phyloP scores from a whole-genome alignment of 805 yeast genomes.

The Kazachstania africana region DNA sequence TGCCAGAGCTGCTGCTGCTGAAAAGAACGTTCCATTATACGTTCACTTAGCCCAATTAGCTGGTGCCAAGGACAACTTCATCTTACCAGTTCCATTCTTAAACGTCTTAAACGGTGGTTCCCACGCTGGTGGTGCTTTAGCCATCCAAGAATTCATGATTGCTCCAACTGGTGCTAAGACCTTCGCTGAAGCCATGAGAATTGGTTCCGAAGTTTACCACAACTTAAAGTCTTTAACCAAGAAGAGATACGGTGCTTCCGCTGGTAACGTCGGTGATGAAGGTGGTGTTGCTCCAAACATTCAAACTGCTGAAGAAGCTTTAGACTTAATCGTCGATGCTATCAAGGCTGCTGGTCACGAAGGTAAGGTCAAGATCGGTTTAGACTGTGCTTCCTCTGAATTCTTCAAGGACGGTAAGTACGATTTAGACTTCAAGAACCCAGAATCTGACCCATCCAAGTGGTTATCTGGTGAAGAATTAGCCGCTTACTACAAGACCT shows the following conservation, averaged over 20 bases:
- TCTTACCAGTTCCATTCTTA: constrained; percentile 97
- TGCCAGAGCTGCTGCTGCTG: constrained; percentile 98
- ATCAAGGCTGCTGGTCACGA: constrained; percentile 92
- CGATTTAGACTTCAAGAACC: constrained; percentile 98
- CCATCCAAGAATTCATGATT: constrained; percentile 99
- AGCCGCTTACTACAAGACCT: constrained; percentile 69
- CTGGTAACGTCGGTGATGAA: constrained; percentile 99
- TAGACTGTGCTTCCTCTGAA: constrained; percentile 96
- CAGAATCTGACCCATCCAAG: constrained; percentile 78
- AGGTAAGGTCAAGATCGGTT: constrained; percentile 83
- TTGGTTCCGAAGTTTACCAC: constrained; percentile 98
- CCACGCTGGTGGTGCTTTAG: constrained; percentile 99
- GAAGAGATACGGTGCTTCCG: constrained; percentile 93
- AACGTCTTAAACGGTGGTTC: constrained; percentile 99
- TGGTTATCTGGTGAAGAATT: constrained; percentile 85
- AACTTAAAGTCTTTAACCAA: constrained; percentile 83
- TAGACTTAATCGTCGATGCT: constrained; percentile 84
- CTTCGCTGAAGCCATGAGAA: constrained; percentile 92
- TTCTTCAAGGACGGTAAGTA: constrained; percentile 94
- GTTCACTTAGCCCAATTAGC: constrained; percentile 77
- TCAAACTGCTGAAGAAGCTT: constrained; percentile 90
- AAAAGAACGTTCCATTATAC: constrained; percentile 87
- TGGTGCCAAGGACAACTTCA: constrained; percentile 58
- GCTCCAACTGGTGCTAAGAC: constrained; percentile 86
- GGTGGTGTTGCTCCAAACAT: constrained; percentile 99